Base-by-base conservation (phyloP, 257 asterid genomes). In the Primulina eburnea region DNA sequence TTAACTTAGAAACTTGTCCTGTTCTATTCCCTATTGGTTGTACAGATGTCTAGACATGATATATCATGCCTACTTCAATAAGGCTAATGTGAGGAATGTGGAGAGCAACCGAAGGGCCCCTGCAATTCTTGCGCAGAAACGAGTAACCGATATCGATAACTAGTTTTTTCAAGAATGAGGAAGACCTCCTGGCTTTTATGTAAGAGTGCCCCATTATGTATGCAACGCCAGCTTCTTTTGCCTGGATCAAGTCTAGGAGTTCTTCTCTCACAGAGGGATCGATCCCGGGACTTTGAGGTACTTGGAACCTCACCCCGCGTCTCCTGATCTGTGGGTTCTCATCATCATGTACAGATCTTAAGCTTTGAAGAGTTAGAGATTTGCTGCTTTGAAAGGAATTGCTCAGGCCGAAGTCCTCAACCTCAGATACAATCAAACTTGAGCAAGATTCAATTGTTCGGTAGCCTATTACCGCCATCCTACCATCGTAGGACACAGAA, bases 401-500 rank as follows among this genome's bases (percentile, higher is more conserved):
- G 60, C 71, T 67, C 5, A 60, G 73, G 43, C 69, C 78, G n/a
- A 24, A 24, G 28, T 83, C 87, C 57, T 84, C 90, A 5, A 56
- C 81, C 77, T 85, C 86, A 0, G 89, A 81, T 28, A 80, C 80
- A 7, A 83, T 64, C 52, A 90, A 71, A 32, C 78, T 81, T 21
- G 92, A 74, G 30, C 75, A 75, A 0, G 95, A 83, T 17, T 82
- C 83, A 0, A 80, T 55, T 47, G 55, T 67, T 38, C 80, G 76
- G 50, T 90, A 82, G 81, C 97, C 85, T 75, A 93, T 89, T 37
- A 93, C 97, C 0, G 99, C 99, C 99, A 93, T 90, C 75, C 99
- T 81, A 73, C 97, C 99, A 16, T 90, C 99, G 26, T 82, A 86
- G 4, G 94, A 84, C 18, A 82, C 79, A 7, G 83, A 77, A 65